Conservation (phyloP, 163 green algal genomes). For the Scenedesmus sp. region DNA sequence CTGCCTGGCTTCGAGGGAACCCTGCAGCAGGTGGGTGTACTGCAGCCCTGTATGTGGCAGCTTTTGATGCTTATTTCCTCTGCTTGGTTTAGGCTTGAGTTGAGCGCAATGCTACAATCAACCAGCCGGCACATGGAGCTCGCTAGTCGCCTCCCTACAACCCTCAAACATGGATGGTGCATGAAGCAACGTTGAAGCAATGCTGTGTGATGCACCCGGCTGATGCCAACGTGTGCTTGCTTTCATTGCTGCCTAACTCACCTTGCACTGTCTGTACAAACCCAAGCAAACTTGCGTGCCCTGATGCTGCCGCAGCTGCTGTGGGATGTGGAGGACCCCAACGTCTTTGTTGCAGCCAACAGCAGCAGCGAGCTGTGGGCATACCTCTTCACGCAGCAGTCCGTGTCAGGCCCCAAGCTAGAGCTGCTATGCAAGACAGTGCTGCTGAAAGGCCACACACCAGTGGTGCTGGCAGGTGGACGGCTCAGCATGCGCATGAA, state of each 20-base stretch:
- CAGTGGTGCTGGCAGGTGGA: conserved; percentile 68
- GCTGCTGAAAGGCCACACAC: conserved; percentile 56
- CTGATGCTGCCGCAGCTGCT: conserved; percentile 56
- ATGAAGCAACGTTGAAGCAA: background rate
- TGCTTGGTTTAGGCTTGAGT: background rate
- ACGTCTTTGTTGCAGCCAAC: conserved; percentile 65
- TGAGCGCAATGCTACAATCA: background rate
- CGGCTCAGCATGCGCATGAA: conserved; percentile 69
- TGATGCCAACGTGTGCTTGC: background rate
- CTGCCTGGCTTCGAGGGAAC: conserved; percentile 50
- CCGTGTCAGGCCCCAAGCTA: conserved; percentile 36
- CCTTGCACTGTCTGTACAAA: background rate
- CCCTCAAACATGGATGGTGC: background rate
- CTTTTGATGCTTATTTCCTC: background rate
- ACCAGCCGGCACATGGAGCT: background rate
- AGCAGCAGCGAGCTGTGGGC: conserved; percentile 49
- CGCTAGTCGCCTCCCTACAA: background rate
- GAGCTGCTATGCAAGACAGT: conserved; percentile 54
- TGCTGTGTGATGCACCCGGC: too few species aligned
- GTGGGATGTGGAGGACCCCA: conserved; percentile 74
- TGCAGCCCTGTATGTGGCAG: background rate
- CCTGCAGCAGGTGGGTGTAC: conserved; percentile 24
- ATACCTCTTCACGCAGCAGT: conserved; percentile 65
- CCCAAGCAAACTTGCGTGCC: conserved; percentile 39
- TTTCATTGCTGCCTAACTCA: too few species aligned